Conservation (phyloP, 495 filamentous ascomycete species). For the Amorphotheca resinae region DNA sequence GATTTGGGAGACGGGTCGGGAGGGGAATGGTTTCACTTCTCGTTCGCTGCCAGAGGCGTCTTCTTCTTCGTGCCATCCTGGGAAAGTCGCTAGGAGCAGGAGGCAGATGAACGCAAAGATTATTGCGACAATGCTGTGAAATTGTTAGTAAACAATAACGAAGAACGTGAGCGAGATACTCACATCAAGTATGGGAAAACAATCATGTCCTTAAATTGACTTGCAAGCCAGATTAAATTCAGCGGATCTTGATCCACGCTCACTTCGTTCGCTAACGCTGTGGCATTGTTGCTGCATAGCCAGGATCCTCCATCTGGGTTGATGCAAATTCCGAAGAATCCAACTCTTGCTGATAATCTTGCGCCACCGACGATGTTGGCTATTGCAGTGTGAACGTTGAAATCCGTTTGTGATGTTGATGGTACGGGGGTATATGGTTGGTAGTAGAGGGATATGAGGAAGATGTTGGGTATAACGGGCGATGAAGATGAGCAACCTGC, state of each 20-base stretch:
- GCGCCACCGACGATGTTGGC: constrained; percentile 59
- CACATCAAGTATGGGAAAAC: constrained; percentile 70
- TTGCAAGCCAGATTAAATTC: constrained; percentile 69
- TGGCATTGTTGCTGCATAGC: constrained; percentile 69
- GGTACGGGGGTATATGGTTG: constrained; percentile 51
- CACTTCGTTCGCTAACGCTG: constrained; percentile 55
- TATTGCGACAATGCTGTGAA: constrained; percentile 61
- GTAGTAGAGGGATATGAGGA: constrained; percentile 68
- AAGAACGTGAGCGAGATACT: constrained; percentile 17
- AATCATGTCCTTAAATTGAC: constrained; percentile 70
- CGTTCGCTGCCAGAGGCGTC: constrained; percentile 50
- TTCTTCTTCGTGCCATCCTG: constrained; percentile 67
- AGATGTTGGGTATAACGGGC: constrained; percentile 64
- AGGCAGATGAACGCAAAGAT: constrained; percentile 69
- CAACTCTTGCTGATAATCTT: constrained; percentile 54
- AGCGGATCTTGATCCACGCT: constrained; percentile 61
- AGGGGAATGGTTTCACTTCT: constrained; percentile 72
- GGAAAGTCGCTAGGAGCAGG: constrained; percentile 66
- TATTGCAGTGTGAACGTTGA: constrained; percentile 64
- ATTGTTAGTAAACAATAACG: constrained; percentile 7
- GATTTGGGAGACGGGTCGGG: constrained; percentile 58
- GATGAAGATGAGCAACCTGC: constrained; percentile 71
- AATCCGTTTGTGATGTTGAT: constrained; percentile 69
- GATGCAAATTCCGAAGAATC: constrained; percentile 63
- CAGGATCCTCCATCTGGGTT: constrained; percentile 58